Percentiles rank a stretch among this genome's conserved stretches.
Evolutionary conservation across 2,329 filamentous ascomycete genomes (phyloP).

Genomic region (Exophiala xenobiotica): DNA sequence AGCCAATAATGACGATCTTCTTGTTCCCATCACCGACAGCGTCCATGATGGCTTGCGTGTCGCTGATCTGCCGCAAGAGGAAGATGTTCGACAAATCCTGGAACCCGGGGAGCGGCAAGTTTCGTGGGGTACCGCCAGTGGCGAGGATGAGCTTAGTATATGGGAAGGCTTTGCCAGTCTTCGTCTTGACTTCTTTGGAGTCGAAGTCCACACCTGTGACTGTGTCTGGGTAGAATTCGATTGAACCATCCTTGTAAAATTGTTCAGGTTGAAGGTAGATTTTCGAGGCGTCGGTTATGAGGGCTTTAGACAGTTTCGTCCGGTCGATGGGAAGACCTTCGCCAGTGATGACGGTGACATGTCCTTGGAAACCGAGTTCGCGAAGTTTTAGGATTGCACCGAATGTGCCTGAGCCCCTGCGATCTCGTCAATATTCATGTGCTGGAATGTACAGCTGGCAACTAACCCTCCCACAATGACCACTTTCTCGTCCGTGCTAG

Average conservation of each 20-base stretch:
- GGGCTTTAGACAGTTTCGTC: conserved; percentile 91
- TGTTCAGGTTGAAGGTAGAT: conserved; percentile 72
- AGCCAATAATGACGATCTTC: conserved; percentile 89
- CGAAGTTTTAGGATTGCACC: conserved; percentile 81
- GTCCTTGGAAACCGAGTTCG: conserved; percentile 74
- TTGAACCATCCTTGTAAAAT: conserved; percentile 68
- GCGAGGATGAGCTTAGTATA: conserved; percentile 91
- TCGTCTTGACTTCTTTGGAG: conserved; percentile 70
- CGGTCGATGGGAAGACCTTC: conserved; percentile 91
- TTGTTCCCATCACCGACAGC: conserved; percentile 78
- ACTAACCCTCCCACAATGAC: conserved; percentile 75
- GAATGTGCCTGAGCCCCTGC: conserved; percentile 75
- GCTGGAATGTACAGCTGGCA: background rate
- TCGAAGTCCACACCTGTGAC: conserved; percentile 76
- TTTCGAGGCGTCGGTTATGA: conserved; percentile 78
- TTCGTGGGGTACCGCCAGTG: conserved; percentile 76
- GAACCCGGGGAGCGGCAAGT: conserved; percentile 78
- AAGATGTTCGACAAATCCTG: conserved; percentile 87
- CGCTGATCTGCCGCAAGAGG: conserved; percentile 71
- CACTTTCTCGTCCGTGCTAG: conserved; percentile 62
- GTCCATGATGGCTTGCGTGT: conserved; percentile 72
- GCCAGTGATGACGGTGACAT: conserved; percentile 77
- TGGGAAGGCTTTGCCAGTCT: conserved; percentile 65
- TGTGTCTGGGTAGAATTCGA: conserved; percentile 57
- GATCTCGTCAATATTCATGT: conserved; percentile 19